phyloP scores from a whole-genome alignment of 768 basidiomycete genomes.

The Leccinum obscurum region DNA sequence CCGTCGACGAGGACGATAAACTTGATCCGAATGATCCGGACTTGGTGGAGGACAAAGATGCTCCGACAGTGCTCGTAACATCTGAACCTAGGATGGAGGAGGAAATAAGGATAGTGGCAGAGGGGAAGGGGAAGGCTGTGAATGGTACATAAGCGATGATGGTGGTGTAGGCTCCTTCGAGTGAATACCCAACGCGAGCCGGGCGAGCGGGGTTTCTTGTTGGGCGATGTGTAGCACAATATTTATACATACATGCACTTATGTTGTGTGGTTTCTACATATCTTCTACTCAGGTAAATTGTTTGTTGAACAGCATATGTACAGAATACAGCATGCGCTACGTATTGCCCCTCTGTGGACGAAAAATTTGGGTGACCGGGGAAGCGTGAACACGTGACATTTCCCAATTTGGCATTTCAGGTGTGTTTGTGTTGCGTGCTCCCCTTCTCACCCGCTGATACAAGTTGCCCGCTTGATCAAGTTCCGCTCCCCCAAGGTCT shows the following conservation, averaged over 20 bases:
- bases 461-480: constrained; percentile 38
- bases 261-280: too few species aligned
- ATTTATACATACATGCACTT: neutral
- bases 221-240: neutral
- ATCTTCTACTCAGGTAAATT: too few species aligned
- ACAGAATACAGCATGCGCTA: too few species aligned
- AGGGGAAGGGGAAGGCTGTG: neutral
- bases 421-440: neutral
- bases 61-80: neutral
- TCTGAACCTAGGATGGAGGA: neutral
- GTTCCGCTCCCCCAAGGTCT: constrained; percentile 56
- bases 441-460: constrained; percentile 32
- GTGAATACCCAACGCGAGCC: neutral
- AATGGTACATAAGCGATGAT: neutral
- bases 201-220: neutral
- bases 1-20: neutral
- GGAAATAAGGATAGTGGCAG: neutral
- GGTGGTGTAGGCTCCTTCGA: neutral
- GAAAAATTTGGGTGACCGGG: too few species aligned
- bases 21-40: neutral
- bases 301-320: too few species aligned
- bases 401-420: constrained; percentile 21
- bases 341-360: neutral
- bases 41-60: neutral
- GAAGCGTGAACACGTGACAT: constrained; percentile 9